Percentiles rank a stretch among this genome's conserved stretches.
These are phyloP conservation scores for Nicotiana benthamiana DNA, from an alignment of 257 asterid species.

Conservation along the genomic window DNA sequence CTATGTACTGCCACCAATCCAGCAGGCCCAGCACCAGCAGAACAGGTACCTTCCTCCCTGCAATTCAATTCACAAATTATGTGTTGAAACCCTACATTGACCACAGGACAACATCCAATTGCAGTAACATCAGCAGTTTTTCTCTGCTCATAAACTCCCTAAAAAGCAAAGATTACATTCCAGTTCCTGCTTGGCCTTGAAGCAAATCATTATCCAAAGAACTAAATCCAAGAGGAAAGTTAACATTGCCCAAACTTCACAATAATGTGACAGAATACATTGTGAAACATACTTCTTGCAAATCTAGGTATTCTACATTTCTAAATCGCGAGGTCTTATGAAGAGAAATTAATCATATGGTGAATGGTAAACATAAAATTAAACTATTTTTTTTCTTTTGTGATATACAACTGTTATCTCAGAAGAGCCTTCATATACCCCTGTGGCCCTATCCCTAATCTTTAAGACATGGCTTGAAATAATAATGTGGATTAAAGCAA, in stretches of 20 bases:
- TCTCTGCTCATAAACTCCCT: neutral
- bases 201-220: neutral
- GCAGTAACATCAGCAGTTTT: neutral
- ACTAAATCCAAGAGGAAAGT: neutral
- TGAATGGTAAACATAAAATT: neutral
- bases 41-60: neutral
- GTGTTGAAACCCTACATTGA: neutral
- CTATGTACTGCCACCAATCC: neutral
- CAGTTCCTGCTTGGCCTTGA: neutral
- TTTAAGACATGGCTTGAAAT: neutral
- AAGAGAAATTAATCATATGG: neutral
- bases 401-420: neutral
- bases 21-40: neutral
- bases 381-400: neutral
- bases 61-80: neutral
- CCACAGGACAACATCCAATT: neutral
- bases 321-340: neutral
- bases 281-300: neutral
- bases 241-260: neutral
- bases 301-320: neutral
- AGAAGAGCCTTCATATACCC: neutral
- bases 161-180: neutral
- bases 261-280: neutral
- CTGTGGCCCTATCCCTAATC: neutral
- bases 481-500: neutral